phyloP scores from a whole-genome alignment of 345 rosid species.

The Arabidopsis arenosa region DNA sequence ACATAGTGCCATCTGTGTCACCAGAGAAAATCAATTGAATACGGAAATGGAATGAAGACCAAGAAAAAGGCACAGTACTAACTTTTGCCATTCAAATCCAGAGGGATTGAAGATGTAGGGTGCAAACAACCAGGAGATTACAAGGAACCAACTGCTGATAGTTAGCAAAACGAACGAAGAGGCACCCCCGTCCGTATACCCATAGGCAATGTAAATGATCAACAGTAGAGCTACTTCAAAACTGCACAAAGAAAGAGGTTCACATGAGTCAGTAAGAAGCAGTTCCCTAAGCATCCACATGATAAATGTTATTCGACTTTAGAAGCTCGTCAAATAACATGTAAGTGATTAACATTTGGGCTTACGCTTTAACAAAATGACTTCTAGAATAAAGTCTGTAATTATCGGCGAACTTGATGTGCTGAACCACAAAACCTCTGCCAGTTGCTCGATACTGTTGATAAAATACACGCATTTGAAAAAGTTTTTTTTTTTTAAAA shows the following conservation, averaged over 20 bases:
- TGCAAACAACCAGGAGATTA: constrained; percentile 97
- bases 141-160: constrained; percentile 97
- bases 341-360: constrained; percentile 23
- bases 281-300: constrained; percentile 21
- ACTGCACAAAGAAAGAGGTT: constrained; percentile 52
- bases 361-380: constrained; percentile 98
- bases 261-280: constrained; percentile 14
- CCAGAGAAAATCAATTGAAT: constrained; percentile 6
- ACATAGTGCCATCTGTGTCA: constrained; percentile 20
- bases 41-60: constrained; percentile 20
- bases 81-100: constrained; percentile 99
- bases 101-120: constrained; percentile 99
- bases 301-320: constrained; percentile 4
- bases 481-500: neutral
- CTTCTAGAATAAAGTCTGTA: constrained; percentile 98
- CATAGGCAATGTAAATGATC: constrained; percentile 93
- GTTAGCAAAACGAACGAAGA: constrained; percentile 78
- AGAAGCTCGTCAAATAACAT: constrained; percentile 15
- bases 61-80: constrained; percentile 43
- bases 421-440: constrained; percentile 97
- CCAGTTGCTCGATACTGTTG: constrained; percentile 97
- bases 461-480: constrained; percentile 37
- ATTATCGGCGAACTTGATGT: constrained; percentile 96
- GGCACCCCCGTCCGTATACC: constrained; percentile 78
- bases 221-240: constrained; percentile 96